A percentile compares a stretch with the other conserved stretches of the same genome.
phyloP scores from a whole-genome alignment of 495 filamentous ascomycete species.

The Achaetomiella virescens region DNA sequence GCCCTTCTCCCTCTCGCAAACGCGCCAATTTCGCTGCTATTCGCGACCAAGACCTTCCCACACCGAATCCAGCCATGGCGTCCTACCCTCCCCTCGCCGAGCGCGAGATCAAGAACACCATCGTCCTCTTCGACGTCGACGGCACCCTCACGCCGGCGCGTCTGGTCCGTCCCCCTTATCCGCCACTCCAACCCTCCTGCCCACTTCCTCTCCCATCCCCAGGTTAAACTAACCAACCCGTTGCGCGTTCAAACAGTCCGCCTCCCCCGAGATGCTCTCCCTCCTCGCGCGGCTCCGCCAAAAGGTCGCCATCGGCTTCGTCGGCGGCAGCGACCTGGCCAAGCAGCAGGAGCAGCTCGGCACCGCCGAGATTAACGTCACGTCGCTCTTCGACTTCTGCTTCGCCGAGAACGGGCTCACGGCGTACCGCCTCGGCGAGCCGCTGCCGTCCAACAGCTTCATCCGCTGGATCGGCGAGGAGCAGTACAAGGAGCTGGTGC shows the following conservation, averaged over 20 bases:
- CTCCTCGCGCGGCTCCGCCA: constrained; percentile 74
- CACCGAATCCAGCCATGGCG: constrained; percentile 32
- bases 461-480: constrained; percentile 90
- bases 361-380: constrained; percentile 54
- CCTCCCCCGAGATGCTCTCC: constrained; percentile 71
- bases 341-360: constrained; percentile 98
- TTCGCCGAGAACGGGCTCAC: constrained; percentile 94
- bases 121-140: constrained; percentile 92
- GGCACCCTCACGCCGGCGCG: constrained; percentile 77
- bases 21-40: too few relatives aligned
- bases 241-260: constrained; percentile 39
- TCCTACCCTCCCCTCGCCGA: constrained; percentile 67
- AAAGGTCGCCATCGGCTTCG: constrained; percentile 87
- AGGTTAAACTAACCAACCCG: not conserved
- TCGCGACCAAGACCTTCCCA: not conserved
- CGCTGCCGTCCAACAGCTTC: constrained; percentile 70
- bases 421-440: constrained; percentile 72
- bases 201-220: not conserved
- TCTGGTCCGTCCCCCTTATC: constrained; percentile 43
- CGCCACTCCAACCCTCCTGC: not conserved
- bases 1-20: not conserved
- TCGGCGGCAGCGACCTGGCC: constrained; percentile 75
- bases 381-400: constrained; percentile 86
- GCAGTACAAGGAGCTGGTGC: constrained; percentile 80
- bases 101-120: constrained; percentile 81